Percentiles rank a stretch among this genome's conserved stretches.
phyloP scores from a whole-genome alignment of 2,329 filamentous ascomycete species.

The Calonectria multiphialidica region DNA sequence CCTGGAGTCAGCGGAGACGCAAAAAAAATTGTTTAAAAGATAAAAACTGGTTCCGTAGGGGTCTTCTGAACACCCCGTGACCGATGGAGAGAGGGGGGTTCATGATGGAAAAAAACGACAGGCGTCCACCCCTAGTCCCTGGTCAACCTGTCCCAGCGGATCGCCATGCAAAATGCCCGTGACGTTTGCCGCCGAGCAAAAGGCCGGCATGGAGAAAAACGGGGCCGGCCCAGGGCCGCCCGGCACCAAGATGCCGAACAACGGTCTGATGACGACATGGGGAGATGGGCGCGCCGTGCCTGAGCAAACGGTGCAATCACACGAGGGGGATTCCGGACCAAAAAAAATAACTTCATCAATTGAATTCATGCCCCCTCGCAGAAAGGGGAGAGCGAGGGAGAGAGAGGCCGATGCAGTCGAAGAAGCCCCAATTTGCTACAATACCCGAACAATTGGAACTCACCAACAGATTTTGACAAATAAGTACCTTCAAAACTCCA shows the following conservation, averaged over 20 bases:
- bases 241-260: slow-evolving; percentile 4
- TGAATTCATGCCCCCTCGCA: neutral
- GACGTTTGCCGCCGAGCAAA: slow-evolving; percentile 17
- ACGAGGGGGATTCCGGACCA: neutral
- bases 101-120: slow-evolving; percentile 4
- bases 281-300: neutral
- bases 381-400: neutral
- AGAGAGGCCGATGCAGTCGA: too few relatives aligned
- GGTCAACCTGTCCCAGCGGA: neutral
- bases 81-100: neutral
- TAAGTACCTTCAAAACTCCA: neutral
- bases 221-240: neutral
- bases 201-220: neutral
- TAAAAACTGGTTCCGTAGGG: neutral
- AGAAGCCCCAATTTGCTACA: neutral
- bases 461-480: neutral
- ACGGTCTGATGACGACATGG: slow-evolving; percentile 6
- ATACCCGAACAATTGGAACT: neutral
- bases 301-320: neutral
- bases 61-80: slow-evolving; percentile 3
- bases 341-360: neutral
- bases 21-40: neutral
- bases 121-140: neutral
- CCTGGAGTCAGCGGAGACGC: slow-evolving; percentile 13
- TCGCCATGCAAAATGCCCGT: slow-evolving; percentile 5